Conservation (phyloP, 768 basidiomycete species). For the Podaxis sp. region DNA sequence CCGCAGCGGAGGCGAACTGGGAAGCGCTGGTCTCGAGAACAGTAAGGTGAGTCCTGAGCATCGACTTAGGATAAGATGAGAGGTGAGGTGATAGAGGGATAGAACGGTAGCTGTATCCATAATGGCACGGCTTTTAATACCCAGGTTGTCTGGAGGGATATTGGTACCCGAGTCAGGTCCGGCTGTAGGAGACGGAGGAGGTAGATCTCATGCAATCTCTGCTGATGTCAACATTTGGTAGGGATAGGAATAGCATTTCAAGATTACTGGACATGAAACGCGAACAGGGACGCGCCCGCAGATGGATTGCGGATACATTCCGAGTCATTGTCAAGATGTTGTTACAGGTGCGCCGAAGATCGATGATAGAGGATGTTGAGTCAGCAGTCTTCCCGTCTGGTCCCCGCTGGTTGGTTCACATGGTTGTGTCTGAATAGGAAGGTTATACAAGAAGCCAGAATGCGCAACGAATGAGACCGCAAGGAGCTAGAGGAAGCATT, state of each 20-base stretch:
- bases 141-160: conserved; percentile 20
- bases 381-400: conserved; percentile 23
- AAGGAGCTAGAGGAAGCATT: conserved; percentile 10
- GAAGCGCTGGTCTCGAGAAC: conserved; percentile 58
- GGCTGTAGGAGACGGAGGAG: conserved; percentile 24
- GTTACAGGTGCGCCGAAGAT: conserved; percentile 23
- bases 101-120: neutral
- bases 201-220: conserved; percentile 32
- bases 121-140: conserved; percentile 16
- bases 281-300: conserved; percentile 34
- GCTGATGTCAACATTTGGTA: conserved; percentile 27
- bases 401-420: neutral
- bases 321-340: conserved; percentile 26
- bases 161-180: conserved; percentile 34
- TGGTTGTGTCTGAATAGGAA: conserved; percentile 9
- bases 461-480: neutral
- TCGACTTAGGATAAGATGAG: conserved; percentile 25
- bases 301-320: conserved; percentile 34
- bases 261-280: conserved; percentile 30
- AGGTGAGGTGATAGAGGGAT: conserved; percentile 20
- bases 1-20: conserved; percentile 46
- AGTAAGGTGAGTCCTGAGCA: conserved; percentile 59
- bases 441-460: conserved; percentile 13
- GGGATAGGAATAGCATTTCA: conserved; percentile 30
- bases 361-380: conserved; percentile 26